A percentile compares a stretch with the other conserved stretches of the same genome.
Conservation (phyloP, 2,329 filamentous ascomycete genomes). For the Ceratocystiopsis sp. region DNA sequence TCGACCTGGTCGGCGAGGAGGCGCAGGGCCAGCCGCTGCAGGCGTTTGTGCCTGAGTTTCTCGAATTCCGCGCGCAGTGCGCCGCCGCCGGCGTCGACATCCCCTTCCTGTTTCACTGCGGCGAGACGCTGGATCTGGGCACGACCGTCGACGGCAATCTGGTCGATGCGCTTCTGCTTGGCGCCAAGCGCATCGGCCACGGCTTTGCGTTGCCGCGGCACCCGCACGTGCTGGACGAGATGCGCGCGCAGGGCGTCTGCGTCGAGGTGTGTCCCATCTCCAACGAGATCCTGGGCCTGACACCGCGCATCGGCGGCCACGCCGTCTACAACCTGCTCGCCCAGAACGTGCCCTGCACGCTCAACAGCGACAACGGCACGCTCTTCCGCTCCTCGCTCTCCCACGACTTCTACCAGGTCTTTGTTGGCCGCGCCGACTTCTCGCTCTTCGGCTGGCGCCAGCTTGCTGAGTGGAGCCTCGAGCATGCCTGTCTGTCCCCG, state of each 20-base stretch:
- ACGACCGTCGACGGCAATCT: slow-evolving; percentile 50
- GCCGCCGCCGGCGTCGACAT: slow-evolving; percentile 31
- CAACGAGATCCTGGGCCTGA: slow-evolving; percentile 58
- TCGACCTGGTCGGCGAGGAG: slow-evolving; percentile 56
- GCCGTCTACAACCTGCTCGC: slow-evolving; percentile 50
- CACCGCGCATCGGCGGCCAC: slow-evolving; percentile 46
- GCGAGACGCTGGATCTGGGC: slow-evolving; percentile 54
- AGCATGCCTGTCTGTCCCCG: slow-evolving; percentile 36
- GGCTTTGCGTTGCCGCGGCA: slow-evolving; percentile 54
- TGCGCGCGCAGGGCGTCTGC: slow-evolving; percentile 46
- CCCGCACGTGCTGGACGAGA: slow-evolving; percentile 45
- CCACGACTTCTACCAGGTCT: slow-evolving; percentile 62
- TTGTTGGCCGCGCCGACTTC: slow-evolving; percentile 52
- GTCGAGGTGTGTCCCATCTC: slow-evolving; percentile 66
- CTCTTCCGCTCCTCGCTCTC: slow-evolving; percentile 55
- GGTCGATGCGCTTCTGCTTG: slow-evolving; percentile 47
- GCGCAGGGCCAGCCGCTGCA: slow-evolving; percentile 40
- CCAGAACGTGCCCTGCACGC: slow-evolving; percentile 55
- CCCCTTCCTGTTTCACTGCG: slow-evolving; percentile 61
- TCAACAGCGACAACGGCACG: slow-evolving; percentile 61
- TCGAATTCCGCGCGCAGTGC: slow-evolving; percentile 39
- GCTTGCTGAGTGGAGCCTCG: slow-evolving; percentile 43
- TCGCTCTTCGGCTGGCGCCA: slow-evolving; percentile 56
- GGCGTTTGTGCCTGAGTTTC: slow-evolving; percentile 35
- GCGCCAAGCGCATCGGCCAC: slow-evolving; percentile 55